Conservation (phyloP, 2,329 filamentous ascomycete species). For the Thelonectria discophora region DNA sequence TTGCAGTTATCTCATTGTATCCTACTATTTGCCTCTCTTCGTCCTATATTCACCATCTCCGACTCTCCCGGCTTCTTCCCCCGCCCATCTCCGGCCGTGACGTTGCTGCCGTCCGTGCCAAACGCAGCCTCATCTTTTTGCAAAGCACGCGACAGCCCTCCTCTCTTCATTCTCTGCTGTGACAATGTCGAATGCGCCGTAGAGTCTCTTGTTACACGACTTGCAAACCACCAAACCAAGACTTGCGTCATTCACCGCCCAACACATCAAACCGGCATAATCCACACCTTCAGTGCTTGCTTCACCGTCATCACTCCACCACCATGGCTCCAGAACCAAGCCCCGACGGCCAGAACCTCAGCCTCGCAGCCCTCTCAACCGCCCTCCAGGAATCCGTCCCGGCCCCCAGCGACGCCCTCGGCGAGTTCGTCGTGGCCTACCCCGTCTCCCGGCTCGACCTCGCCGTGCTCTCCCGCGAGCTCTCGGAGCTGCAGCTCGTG, state of each 20-base stretch:
- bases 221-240: too few species aligned
- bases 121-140: constrained; percentile 1
- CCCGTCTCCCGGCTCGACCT: constrained; percentile 39
- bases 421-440: constrained; percentile 37
- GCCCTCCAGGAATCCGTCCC: constrained; percentile 34
- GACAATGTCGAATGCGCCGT: not conserved
- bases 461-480: constrained; percentile 39
- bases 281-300: constrained; percentile 11
- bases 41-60: not conserved
- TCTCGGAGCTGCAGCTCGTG: constrained; percentile 40
- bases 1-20: too few species aligned
- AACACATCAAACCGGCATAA: not conserved
- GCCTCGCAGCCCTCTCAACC: constrained; percentile 33
- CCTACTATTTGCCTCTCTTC: not conserved
- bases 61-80: not conserved
- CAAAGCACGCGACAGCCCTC: constrained; percentile 1
- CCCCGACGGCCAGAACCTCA: constrained; percentile 14
- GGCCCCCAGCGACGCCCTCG: constrained; percentile 33
- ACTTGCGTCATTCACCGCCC: not conserved
- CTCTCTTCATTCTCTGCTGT: constrained; percentile 2
- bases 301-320: constrained; percentile 20
- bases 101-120: not conserved
- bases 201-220: too few species aligned
- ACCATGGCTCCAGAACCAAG: constrained; percentile 1
- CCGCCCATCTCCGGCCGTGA: not conserved